Evolutionary conservation across 2,329 filamentous ascomycete species (phyloP).

Genomic region (Ceratocystis cacaofunesta): DNA sequence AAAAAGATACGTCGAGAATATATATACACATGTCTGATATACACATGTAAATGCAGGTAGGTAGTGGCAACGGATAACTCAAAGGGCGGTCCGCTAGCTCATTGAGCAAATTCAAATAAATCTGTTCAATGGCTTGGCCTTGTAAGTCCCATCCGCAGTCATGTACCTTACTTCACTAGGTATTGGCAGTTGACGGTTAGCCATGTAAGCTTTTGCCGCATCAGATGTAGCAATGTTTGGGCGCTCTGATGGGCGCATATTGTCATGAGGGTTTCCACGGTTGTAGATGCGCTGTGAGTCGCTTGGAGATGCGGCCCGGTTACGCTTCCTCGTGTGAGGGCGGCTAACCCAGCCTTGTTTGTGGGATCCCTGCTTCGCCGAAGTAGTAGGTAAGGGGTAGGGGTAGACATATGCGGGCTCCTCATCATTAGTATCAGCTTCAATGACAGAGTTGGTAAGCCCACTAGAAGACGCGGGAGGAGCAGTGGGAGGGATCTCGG

Average conservation of each 20-base stretch:
- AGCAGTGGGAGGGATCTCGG: slow-evolving; percentile 8
- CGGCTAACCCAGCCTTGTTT: slow-evolving; percentile 1
- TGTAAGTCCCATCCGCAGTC: slow-evolving; percentile 8
- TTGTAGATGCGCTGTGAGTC: slow-evolving; percentile 2
- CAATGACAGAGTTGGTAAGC: background rate
- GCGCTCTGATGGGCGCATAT: background rate
- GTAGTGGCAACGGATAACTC: background rate
- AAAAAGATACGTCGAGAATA: background rate
- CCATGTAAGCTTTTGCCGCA: background rate
- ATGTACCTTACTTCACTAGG: background rate
- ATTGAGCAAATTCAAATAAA: background rate
- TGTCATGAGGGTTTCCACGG: background rate
- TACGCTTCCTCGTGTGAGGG: background rate
- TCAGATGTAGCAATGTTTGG: background rate
- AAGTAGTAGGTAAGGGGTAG: background rate
- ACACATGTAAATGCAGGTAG: background rate
- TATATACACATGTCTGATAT: background rate
- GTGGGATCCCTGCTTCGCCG: background rate
- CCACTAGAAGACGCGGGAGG: slow-evolving; percentile 1
- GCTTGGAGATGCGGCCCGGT: slow-evolving; percentile 5
- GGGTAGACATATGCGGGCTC: background rate
- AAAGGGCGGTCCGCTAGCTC: too few species aligned
- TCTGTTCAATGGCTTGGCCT: slow-evolving; percentile 1
- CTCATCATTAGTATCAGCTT: slow-evolving; percentile 5
- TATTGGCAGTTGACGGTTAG: background rate